Evolutionary conservation across 1,139 yeast species (phyloP).

Genomic region (Geotrichum europaeum): DNA sequence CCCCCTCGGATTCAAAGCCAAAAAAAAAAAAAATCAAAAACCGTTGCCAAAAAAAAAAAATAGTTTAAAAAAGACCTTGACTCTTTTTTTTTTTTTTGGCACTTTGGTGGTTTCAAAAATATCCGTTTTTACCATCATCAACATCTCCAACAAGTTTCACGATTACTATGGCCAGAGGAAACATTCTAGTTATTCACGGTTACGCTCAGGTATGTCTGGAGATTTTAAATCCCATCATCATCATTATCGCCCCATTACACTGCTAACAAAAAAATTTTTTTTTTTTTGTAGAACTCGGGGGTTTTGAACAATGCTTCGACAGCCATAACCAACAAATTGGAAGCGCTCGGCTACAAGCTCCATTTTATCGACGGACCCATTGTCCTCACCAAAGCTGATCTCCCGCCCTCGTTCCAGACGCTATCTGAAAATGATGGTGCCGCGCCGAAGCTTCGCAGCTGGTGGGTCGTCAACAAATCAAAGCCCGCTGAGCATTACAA

Average conservation of each 20-base stretch:
- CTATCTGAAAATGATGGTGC: background rate
- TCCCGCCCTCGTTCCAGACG: background rate
- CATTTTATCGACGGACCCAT: background rate
- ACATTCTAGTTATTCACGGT: slow-evolving; percentile 7
- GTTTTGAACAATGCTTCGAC: background rate
- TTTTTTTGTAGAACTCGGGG: background rate
- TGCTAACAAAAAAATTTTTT: background rate
- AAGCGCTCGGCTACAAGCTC: background rate
- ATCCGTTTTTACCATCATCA: background rate
- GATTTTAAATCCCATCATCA: background rate
- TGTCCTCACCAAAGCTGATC: background rate
- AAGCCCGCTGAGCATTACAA: slow-evolving; percentile 35
- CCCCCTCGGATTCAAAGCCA: too few species aligned
- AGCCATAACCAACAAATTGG: background rate
- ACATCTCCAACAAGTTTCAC: background rate
- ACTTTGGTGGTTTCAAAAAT: background rate
- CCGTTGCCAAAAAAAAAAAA: too few species aligned
- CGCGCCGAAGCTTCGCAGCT: slow-evolving; percentile 30
- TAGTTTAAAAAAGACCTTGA: too few species aligned
- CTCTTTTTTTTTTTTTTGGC: too few species aligned
- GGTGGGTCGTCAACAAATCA: slow-evolving; percentile 41
- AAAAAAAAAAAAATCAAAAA: too few species aligned
- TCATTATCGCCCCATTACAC: background rate
- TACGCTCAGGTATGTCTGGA: slow-evolving; percentile 3
- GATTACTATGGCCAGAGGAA: background rate